Evolutionary conservation across 2,329 filamentous ascomycete species (phyloP), one percentile per base, ranked within the genome.

Genomic region (Curvularia spicifera): DNA sequence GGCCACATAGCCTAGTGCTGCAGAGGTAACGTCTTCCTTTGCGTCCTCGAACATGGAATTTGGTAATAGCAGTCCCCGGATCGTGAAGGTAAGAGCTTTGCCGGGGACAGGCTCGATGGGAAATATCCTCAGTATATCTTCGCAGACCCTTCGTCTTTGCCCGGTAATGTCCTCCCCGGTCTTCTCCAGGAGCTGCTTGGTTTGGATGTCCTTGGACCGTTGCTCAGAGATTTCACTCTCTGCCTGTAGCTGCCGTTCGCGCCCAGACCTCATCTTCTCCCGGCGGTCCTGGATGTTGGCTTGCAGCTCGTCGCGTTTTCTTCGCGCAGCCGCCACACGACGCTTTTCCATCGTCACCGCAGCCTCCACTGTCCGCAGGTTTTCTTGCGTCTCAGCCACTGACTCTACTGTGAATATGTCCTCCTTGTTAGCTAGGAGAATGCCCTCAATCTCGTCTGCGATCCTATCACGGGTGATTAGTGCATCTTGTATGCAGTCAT

Each of bases 401-500:
- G 72, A 71, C 42, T 73, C 71, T 5, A 78, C 64, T 0, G 69
- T 68, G 2, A 66, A 61, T 18, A 82, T 70, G 1, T 75, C 73
- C 9, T 75, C 63, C 15, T 71, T 71, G 54, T 81, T 80, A 0
- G 73, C 60, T 9, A 77, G 68, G 1, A 81, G 70, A 29, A 81
- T 74, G 12, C 62, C 61, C 59, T 91, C 91, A 63, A 97, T 96
- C 63, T 97, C 91, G n/a, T 83, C 79, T 47, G 91, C 87, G 8
- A 98, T 82, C 52, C 84, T 83, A 59, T 90, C 87, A 13, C 90
- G 87, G 0, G 91, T 96, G 1, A 88, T 85, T 9, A 97, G 79
- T 1, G 93, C 93, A 76, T 98, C 94, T 72, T 96, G 92, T 24
- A 97, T 91, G 53, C 93, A 96, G 72, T 90, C 91, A 62, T 97